These are phyloP conservation scores for Coemansia sp. DNA, from an alignment of 192 early-diverging fungal species.

Conservation along the genomic window DNA sequence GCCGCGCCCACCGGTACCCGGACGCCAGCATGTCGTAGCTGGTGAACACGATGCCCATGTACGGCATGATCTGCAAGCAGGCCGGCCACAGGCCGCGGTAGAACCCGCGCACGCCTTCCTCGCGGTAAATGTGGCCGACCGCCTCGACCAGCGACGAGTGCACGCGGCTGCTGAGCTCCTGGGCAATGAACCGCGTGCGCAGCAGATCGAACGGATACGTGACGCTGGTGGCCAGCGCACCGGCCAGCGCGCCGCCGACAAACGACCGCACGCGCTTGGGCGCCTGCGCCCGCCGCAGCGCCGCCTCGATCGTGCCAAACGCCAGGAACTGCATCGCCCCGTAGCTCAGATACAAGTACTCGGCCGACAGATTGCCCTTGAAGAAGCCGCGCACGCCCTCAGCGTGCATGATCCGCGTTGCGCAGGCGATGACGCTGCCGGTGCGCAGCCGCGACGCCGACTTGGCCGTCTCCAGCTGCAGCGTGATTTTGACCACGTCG, in stretches of 20 bases:
- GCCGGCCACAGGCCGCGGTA: constrained; percentile 82
- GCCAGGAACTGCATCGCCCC: constrained; percentile 81
- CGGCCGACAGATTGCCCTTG: constrained; percentile 92
- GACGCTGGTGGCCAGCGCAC: constrained; percentile 66
- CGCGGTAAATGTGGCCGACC: constrained; percentile 56
- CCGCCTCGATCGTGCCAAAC: constrained; percentile 58
- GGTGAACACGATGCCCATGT: constrained; percentile 91
- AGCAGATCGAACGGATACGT: constrained; percentile 98
- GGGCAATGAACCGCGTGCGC: constrained; percentile 88
- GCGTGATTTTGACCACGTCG: constrained; percentile 91
- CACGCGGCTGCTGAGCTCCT: constrained; percentile 61
- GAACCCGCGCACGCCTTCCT: constrained; percentile 79
- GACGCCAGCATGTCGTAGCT: constrained; percentile 63
- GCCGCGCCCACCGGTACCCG: constrained; percentile 34
- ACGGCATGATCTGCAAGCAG: constrained; percentile 86
- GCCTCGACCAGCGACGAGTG: constrained; percentile 67
- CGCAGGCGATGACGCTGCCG: constrained; percentile 61
- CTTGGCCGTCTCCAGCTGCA: constrained; percentile 48
- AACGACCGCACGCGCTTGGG: constrained; percentile 56
- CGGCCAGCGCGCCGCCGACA: constrained; percentile 74
- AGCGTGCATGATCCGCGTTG: constrained; percentile 63
- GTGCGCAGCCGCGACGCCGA: constrained; percentile 26
- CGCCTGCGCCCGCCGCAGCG: constrained; percentile 8
- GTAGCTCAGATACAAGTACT: constrained; percentile 89
- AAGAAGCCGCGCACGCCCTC: constrained; percentile 85